A percentile compares a stretch with the other conserved stretches of the same genome.
Evolutionary conservation across 176 grass and related monocot genomes (phyloP).

Genomic region (Carex kokanica): DNA sequence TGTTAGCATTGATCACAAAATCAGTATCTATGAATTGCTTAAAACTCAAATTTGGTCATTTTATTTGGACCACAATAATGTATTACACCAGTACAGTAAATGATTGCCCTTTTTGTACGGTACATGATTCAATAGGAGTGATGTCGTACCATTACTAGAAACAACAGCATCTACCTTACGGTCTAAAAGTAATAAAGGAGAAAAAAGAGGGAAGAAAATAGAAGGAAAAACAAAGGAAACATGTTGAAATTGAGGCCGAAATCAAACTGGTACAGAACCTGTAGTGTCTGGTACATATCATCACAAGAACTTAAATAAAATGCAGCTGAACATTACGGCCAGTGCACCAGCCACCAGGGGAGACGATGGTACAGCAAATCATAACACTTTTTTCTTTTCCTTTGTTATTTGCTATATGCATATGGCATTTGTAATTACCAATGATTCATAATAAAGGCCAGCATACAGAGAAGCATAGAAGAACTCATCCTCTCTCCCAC

Average conservation of each 20-base stretch:
- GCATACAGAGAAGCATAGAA: constrained; percentile 87
- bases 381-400: background rate
- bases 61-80: background rate
- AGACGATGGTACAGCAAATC: background rate
- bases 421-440: constrained; percentile 38
- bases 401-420: background rate
- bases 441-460: constrained; percentile 79
- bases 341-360: background rate
- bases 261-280: background rate
- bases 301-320: background rate
- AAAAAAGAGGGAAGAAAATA: background rate
- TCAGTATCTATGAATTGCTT: background rate
- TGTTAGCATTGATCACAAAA: background rate
- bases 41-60: background rate
- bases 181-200: background rate
- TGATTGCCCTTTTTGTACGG: background rate
- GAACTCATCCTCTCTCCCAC: constrained; percentile 39
- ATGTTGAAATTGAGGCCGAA: background rate
- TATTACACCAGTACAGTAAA: background rate
- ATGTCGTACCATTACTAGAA: background rate
- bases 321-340: background rate
- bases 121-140: background rate
- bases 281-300: background rate
- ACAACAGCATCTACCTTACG: background rate
- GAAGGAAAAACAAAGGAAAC: background rate